Conservation (phyloP, 2,329 filamentous ascomycete species). For the Hypomyces rosellus region DNA sequence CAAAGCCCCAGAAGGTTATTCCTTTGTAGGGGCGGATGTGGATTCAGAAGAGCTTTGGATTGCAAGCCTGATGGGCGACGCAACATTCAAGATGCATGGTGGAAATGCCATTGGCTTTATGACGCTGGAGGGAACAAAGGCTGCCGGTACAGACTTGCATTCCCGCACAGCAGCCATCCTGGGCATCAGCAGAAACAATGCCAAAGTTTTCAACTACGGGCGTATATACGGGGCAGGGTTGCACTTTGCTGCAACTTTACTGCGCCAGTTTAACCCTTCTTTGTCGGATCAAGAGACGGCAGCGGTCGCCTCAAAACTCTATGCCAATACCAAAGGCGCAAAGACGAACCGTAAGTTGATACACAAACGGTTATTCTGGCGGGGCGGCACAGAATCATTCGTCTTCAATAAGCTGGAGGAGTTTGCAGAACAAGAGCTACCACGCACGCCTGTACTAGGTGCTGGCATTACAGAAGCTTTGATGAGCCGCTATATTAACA, state of each 20-base stretch:
- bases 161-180: slow-evolving; percentile 88
- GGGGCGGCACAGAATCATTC: slow-evolving; percentile 92
- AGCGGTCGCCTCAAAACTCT: slow-evolving; percentile 71
- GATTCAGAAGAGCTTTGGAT: slow-evolving; percentile 99
- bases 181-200: slow-evolving; percentile 89
- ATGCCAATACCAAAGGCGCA: slow-evolving; percentile 82
- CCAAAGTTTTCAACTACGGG: slow-evolving; percentile 98
- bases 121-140: slow-evolving; percentile 94
- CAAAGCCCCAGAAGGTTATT: slow-evolving; percentile 81
- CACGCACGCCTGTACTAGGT: slow-evolving; percentile 84
- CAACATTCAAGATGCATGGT: slow-evolving; percentile 89
- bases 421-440: slow-evolving; percentile 89
- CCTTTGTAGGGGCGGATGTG: slow-evolving; percentile 93
- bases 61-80: slow-evolving; percentile 87
- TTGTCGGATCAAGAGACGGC: slow-evolving; percentile 74
- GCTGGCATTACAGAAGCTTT: slow-evolving; percentile 95
- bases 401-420: slow-evolving; percentile 98
- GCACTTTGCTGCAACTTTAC: slow-evolving; percentile 82
- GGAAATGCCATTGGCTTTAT: slow-evolving; percentile 98
- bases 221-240: slow-evolving; percentile 97
- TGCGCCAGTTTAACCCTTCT: slow-evolving; percentile 87
- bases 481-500: slow-evolving; percentile 80
- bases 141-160: slow-evolving; percentile 87
- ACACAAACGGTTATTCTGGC: slow-evolving; percentile 77
- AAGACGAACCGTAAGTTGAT: slow-evolving; percentile 72